Conservation (phyloP, 192 early-diverging fungal species). For the Podila epicladia region DNA sequence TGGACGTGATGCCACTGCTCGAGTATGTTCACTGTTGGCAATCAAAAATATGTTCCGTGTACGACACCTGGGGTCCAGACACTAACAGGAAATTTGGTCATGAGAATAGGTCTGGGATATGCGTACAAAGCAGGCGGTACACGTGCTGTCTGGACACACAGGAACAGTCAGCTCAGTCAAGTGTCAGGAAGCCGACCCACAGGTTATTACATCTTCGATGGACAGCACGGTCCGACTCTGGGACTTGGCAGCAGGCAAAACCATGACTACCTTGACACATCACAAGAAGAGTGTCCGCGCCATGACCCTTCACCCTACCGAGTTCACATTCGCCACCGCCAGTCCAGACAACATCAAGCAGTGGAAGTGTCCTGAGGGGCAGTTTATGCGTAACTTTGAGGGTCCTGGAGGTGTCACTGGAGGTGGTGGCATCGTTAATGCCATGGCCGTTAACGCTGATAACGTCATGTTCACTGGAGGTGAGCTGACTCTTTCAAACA, state of each 20-base stretch:
- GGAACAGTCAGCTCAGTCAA: slow-evolving; percentile 88
- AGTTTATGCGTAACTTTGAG: slow-evolving; percentile 95
- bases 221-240: slow-evolving; percentile 94
- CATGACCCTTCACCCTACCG: slow-evolving; percentile 90
- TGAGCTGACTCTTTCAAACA: slow-evolving; percentile 19
- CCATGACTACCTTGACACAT: slow-evolving; percentile 93
- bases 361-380: slow-evolving; percentile 95
- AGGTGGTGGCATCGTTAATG: slow-evolving; percentile 90
- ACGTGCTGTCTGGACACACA: slow-evolving; percentile 88
- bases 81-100: neutral
- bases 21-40: slow-evolving; percentile 64
- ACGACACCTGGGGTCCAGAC: neutral
- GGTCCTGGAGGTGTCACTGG: slow-evolving; percentile 87
- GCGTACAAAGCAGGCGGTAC: slow-evolving; percentile 93
- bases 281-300: slow-evolving; percentile 98
- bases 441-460: slow-evolving; percentile 88
- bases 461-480: slow-evolving; percentile 96
- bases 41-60: neutral
- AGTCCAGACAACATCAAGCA: slow-evolving; percentile 95
- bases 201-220: slow-evolving; percentile 94
- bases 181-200: slow-evolving; percentile 96
- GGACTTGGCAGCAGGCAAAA: slow-evolving; percentile 98
- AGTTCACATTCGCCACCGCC: slow-evolving; percentile 92
- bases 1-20: slow-evolving; percentile 93
- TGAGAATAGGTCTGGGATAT: slow-evolving; percentile 93